Evolutionary conservation across 805 yeast species (phyloP).

Genomic region (Jamesozyma spencerorum): DNA sequence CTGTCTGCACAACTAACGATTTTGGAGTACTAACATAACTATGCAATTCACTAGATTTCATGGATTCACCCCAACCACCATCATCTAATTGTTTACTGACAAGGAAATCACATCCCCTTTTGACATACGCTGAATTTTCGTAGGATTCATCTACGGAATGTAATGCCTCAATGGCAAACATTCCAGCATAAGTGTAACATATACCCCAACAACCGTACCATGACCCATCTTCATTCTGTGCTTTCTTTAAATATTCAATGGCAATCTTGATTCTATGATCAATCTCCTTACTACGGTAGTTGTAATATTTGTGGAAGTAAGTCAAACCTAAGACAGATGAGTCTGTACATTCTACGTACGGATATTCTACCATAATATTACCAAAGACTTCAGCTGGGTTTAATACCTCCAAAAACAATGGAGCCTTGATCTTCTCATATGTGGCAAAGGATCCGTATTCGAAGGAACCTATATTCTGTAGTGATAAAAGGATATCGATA

Average conservation of each 20-base stretch:
- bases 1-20: slow-evolving; percentile 77
- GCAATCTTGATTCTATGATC: slow-evolving; percentile 65
- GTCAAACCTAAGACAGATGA: slow-evolving; percentile 84
- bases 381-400: slow-evolving; percentile 98
- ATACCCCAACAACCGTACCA: slow-evolving; percentile 99
- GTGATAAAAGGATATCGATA: slow-evolving; percentile 60
- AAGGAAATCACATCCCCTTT: slow-evolving; percentile 77
- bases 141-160: slow-evolving; percentile 59
- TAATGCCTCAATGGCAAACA: slow-evolving; percentile 95
- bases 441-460: slow-evolving; percentile 90
- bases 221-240: slow-evolving; percentile 75
- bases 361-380: slow-evolving; percentile 96
- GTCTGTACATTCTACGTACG: slow-evolving; percentile 97
- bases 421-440: slow-evolving; percentile 78
- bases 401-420: slow-evolving; percentile 62
- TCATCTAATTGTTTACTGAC: slow-evolving; percentile 66
- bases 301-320: slow-evolving; percentile 57
- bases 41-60: slow-evolving; percentile 79
- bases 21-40: slow-evolving; percentile 56
- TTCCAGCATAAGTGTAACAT: slow-evolving; percentile 89
- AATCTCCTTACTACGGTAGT: slow-evolving; percentile 60
- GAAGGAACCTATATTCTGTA: slow-evolving; percentile 72
- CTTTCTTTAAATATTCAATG: slow-evolving; percentile 53
- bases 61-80: slow-evolving; percentile 97
- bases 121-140: slow-evolving; percentile 49